These are phyloP conservation scores for Aspergillus pseudoglaucus DNA, from an alignment of 2,329 filamentous ascomycete genomes.

Conservation along the genomic window DNA sequence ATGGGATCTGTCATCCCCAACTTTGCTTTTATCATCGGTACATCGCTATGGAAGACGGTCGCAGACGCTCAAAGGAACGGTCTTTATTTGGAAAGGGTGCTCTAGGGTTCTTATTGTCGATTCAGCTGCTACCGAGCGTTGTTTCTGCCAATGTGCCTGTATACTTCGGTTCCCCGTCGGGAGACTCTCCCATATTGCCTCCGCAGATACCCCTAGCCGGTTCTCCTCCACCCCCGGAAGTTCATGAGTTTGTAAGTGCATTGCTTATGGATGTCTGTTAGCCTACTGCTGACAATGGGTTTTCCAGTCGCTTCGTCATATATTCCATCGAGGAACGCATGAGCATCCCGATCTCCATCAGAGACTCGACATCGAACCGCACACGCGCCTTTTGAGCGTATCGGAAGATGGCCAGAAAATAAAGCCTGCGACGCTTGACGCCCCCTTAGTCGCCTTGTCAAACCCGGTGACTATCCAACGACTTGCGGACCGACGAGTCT, in stretches of 20 bases:
- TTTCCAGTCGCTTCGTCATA: constrained; percentile 61
- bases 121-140: constrained; percentile 14
- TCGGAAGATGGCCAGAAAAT: constrained; percentile 35
- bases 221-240: constrained; percentile 12
- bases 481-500: constrained; percentile 68
- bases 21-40: constrained; percentile 9
- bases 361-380: constrained; percentile 62
- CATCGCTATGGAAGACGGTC: constrained; percentile 17
- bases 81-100: constrained; percentile 9
- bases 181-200: constrained; percentile 24
- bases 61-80: constrained; percentile 10
- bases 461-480: constrained; percentile 66
- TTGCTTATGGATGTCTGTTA: neutral
- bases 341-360: constrained; percentile 70
- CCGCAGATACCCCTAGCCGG: constrained; percentile 27
- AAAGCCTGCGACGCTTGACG: constrained; percentile 42
- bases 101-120: constrained; percentile 15
- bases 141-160: constrained; percentile 17
- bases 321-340: constrained; percentile 86
- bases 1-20: constrained; percentile 5
- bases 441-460: constrained; percentile 57
- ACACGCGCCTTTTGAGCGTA: constrained; percentile 47
- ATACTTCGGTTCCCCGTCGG: constrained; percentile 18
- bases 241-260: constrained; percentile 32
- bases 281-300: neutral